These are phyloP conservation scores for Tetrahymena elliotti DNA, from an alignment of 73 alveolate species.

Conservation along the genomic window DNA sequence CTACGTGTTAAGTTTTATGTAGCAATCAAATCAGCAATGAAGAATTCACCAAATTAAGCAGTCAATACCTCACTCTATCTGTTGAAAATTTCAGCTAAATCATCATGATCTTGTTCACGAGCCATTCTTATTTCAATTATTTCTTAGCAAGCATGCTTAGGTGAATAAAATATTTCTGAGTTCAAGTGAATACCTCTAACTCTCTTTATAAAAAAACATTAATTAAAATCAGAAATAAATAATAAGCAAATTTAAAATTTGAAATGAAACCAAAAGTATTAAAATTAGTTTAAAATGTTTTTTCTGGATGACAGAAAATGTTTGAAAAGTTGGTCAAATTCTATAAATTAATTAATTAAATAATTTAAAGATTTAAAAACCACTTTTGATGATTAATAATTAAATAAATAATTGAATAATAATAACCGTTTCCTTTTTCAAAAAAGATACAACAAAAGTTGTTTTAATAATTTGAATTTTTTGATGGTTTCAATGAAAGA, in stretches of 20 bases:
- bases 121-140: slow-evolving; percentile 88
- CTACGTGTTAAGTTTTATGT: slow-evolving; percentile 63
- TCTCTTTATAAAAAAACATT: slow-evolving; percentile 44
- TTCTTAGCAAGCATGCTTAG: slow-evolving; percentile 65
- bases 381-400: too few species aligned
- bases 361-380: too few species aligned
- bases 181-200: slow-evolving; percentile 85
- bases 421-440: slow-evolving; percentile 46
- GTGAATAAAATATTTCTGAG: slow-evolving; percentile 65
- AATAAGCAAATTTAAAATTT: too few species aligned
- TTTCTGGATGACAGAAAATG: background rate
- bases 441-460: slow-evolving; percentile 41
- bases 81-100: slow-evolving; percentile 80
- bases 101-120: slow-evolving; percentile 90
- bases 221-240: background rate
- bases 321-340: too few species aligned
- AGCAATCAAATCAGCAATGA: slow-evolving; percentile 85
- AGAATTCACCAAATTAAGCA: slow-evolving; percentile 80
- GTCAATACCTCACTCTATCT: slow-evolving; percentile 76
- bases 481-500: background rate
- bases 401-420: slow-evolving; percentile 31
- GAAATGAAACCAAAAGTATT: too few species aligned
- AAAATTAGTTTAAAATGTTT: too few species aligned
- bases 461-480: slow-evolving; percentile 38
- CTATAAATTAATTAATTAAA: too few species aligned